Conservation (phyloP, 768 basidiomycete species). For the Hygrophoropsis aurantiaca region DNA sequence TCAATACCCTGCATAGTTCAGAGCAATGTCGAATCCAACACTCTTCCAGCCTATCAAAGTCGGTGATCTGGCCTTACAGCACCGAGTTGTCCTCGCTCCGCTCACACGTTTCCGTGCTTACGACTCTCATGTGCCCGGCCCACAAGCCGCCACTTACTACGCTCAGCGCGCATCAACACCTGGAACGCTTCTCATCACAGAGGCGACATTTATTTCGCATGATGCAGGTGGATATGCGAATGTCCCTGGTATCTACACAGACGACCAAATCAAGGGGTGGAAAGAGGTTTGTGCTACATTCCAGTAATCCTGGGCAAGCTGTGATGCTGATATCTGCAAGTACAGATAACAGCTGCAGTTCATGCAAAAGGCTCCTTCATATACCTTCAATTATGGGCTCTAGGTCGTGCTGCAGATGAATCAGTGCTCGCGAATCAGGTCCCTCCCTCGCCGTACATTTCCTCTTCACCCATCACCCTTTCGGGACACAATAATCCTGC, state of each 20-base stretch:
- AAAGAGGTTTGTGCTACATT: slow-evolving; percentile 35
- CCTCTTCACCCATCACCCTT: slow-evolving; percentile 31
- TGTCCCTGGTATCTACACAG: slow-evolving; percentile 65
- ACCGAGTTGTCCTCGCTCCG: slow-evolving; percentile 56
- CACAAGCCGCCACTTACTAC: slow-evolving; percentile 46
- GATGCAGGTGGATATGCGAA: slow-evolving; percentile 48
- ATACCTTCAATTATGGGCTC: slow-evolving; percentile 52
- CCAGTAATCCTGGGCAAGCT: too few relatives aligned
- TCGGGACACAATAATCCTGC: slow-evolving; percentile 7
- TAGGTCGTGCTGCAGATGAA: slow-evolving; percentile 43
- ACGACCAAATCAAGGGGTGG: slow-evolving; percentile 56
- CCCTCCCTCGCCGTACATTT: slow-evolving; percentile 29
- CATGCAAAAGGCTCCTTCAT: slow-evolving; percentile 53
- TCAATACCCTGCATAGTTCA: too few relatives aligned
- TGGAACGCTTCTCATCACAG: slow-evolving; percentile 57
- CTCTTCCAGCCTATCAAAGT: slow-evolving; percentile 50
- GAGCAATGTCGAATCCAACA: not conserved
- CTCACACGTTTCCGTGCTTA: slow-evolving; percentile 46
- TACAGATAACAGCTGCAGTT: slow-evolving; percentile 56
- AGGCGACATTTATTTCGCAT: slow-evolving; percentile 53
- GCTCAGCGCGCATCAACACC: slow-evolving; percentile 44
- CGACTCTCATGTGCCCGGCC: slow-evolving; percentile 34
- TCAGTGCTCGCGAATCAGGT: slow-evolving; percentile 36
- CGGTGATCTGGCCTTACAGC: slow-evolving; percentile 40
- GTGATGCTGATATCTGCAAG: not conserved